Evolutionary conservation across 352 stramenopile species (phyloP).

Genomic region (Pythium volutum): DNA sequence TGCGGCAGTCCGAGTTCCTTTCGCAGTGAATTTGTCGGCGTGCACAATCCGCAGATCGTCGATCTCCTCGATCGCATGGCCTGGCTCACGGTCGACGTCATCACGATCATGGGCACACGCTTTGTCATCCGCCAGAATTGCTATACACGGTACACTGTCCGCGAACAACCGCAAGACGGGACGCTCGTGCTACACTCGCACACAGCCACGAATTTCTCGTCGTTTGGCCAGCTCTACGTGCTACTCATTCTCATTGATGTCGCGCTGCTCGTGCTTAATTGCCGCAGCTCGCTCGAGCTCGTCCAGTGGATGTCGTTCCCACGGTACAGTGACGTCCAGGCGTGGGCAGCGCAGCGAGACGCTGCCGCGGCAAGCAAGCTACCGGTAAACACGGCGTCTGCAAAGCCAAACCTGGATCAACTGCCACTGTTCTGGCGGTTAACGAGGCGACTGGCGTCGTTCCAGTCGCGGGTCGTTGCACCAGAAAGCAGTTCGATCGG

Average conservation of each 20-base stretch:
- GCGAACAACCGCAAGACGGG: not conserved
- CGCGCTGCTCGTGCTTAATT: slow-evolving; percentile 16
- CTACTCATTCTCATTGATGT: slow-evolving; percentile 21
- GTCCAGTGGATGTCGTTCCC: slow-evolving; percentile 19
- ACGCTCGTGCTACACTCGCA: slow-evolving; percentile 18
- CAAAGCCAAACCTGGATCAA: too few relatives aligned
- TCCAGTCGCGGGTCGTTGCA: not conserved
- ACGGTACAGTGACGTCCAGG: slow-evolving; percentile 18
- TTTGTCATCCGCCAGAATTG: slow-evolving; percentile 49
- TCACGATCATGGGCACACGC: slow-evolving; percentile 37
- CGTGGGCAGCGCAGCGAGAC: slow-evolving; percentile 17
- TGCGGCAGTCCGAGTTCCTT: slow-evolving; percentile 35
- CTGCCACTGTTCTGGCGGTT: not conserved
- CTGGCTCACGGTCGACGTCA: slow-evolving; percentile 40
- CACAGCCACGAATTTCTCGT: slow-evolving; percentile 23
- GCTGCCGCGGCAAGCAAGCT: not conserved
- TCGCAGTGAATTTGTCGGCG: slow-evolving; percentile 34
- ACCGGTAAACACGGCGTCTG: not conserved
- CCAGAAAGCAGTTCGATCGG: too few relatives aligned
- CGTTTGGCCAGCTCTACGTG: slow-evolving; percentile 19
- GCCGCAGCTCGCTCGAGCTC: slow-evolving; percentile 23
- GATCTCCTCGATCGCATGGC: slow-evolving; percentile 36
- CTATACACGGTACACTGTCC: slow-evolving; percentile 25
- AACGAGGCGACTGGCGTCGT: not conserved
- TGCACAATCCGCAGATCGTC: slow-evolving; percentile 32